A percentile compares a stretch with the other conserved stretches of the same genome.
Conservation (phyloP, 768 basidiomycete genomes). For the Termitomyces sp. region DNA sequence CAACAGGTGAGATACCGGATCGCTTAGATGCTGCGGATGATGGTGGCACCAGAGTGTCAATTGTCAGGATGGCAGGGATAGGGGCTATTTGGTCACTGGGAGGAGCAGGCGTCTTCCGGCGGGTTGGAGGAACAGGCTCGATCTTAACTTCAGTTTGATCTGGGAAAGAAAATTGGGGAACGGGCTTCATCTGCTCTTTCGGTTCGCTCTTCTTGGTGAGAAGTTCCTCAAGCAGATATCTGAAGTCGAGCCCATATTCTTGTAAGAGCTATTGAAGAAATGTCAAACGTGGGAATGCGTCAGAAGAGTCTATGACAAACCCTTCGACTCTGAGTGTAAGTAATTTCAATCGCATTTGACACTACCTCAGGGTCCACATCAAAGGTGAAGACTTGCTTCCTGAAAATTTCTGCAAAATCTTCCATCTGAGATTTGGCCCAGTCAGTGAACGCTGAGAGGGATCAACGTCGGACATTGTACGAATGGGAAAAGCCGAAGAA, state of each 20-base stretch:
- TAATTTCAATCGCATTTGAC: constrained; percentile 74
- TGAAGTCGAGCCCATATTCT: constrained; percentile 93
- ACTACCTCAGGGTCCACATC: constrained; percentile 68
- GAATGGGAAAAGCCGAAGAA: constrained; percentile 7
- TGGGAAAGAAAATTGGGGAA: constrained; percentile 25
- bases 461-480: background rate
- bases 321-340: constrained; percentile 78
- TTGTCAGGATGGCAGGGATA: constrained; percentile 1
- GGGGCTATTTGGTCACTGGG: background rate
- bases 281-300: background rate
- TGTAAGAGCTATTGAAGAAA: constrained; percentile 58
- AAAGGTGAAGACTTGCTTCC: constrained; percentile 85
- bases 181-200: constrained; percentile 25
- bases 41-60: constrained; percentile 12
- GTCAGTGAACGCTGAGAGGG: constrained; percentile 81
- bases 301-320: constrained; percentile 32
- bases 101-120: constrained; percentile 11
- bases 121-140: constrained; percentile 15
- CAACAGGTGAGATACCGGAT: constrained; percentile 13
- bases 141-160: constrained; percentile 23
- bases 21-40: constrained; percentile 10
- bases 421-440: constrained; percentile 91
- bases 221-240: constrained; percentile 80
- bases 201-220: constrained; percentile 40
- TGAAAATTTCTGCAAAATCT: constrained; percentile 76